Evolutionary conservation across 2,329 filamentous ascomycete genomes (phyloP), one percentile per base, ranked within the genome.

Genomic region (Epichloe sibirici): DNA sequence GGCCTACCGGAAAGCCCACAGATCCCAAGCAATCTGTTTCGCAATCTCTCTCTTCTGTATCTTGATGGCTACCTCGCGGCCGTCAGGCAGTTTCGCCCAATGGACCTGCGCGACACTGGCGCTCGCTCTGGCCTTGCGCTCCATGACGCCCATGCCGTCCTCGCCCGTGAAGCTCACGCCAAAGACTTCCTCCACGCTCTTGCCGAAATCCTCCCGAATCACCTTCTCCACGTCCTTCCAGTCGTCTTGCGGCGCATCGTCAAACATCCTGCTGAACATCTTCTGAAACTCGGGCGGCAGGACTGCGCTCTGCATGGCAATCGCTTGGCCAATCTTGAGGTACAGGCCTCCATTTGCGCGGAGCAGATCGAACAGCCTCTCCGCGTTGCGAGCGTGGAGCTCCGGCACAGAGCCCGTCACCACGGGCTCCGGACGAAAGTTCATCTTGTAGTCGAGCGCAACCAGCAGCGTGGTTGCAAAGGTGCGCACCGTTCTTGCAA

Each of bases 241-340:
- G 43, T 78, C 76, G 65, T 95, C 93, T 74, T 96, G 90, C 39
- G 91, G 90, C 57, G 93, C 93, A 72, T 97, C 91, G 65, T 97
- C 93, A 66, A 97, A 98, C 89, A 98, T 96, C 62, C 86, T 80
- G 23, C 85, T 77, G 65, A 98, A 98, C 90, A 96, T 97, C 63
- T 85, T 83, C 73, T 95, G 90, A 61, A 97, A 97, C 68, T 95
- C 90, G 0, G 90, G 88, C 28, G 93, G 93, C 56, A 98, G 72
- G 28, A 97, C 83, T 0, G 91, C 91, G 59, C 87, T 91, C 74
- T 98, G 93, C 93, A 97, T 97, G 13, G 91, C 93, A 59, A 98
- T 91, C 4, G 93, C 93, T 74, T 98, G 93, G 0, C 93, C 93
- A 54, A 98, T 96, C 76, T 98, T 98, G 64, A 97, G 76, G 65